phyloP scores from a whole-genome alignment of 768 basidiomycete species.

The Tricholoma furcatifolium region DNA sequence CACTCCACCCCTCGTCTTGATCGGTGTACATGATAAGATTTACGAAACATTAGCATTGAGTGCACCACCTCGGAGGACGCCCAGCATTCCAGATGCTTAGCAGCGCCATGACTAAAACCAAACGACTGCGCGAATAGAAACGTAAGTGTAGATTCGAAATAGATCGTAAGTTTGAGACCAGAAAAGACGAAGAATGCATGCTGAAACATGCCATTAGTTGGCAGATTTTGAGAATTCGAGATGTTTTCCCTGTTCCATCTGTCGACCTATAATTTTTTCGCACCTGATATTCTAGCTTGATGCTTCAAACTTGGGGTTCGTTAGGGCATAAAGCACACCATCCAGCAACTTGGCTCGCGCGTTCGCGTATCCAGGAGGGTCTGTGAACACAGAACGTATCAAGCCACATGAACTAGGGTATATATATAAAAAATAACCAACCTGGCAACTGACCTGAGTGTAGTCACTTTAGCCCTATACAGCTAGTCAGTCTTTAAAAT shows the following conservation, averaged over 20 bases:
- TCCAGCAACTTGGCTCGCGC: too few species aligned
- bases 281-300: constrained; percentile 37
- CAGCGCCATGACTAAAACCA: constrained; percentile 36
- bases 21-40: neutral
- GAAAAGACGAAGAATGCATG: constrained; percentile 41
- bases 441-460: too few species aligned
- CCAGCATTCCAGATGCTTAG: constrained; percentile 35
- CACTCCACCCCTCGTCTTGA: constrained; percentile 27
- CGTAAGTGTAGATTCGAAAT: neutral
- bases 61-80: constrained; percentile 21
- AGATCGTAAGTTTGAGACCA: constrained; percentile 33
- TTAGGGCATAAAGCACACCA: too few species aligned
- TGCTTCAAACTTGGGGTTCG: constrained; percentile 36
- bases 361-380: too few species aligned
- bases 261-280: constrained; percentile 37
- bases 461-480: too few species aligned
- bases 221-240: constrained; percentile 36
- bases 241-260: constrained; percentile 45
- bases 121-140: neutral
- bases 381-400: too few species aligned
- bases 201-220: constrained; percentile 43
- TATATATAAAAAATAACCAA: too few species aligned
- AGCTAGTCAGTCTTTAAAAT: too few species aligned
- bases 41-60: neutral
- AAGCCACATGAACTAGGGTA: too few species aligned